Evolutionary conservation across 345 rosid species (phyloP), one percentile per base, ranked within the genome.

Genomic region (Dipteronia sinensis): DNA sequence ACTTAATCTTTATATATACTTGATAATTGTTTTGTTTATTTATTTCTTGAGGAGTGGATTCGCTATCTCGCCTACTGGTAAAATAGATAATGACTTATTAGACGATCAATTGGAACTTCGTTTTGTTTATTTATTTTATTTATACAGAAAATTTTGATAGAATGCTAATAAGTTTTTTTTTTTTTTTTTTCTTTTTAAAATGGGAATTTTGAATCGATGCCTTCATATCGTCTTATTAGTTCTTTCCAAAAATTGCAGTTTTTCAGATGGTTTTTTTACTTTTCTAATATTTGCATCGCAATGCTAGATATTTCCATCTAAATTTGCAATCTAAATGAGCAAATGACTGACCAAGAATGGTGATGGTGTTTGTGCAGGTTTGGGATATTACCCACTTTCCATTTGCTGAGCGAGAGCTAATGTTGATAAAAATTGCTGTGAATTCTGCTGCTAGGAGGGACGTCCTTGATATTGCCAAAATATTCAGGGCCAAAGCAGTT

Each of bases 401-500:
- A 68, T 91, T 91, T 83, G 83, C 93, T 38, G 93, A 88, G 77
- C 77, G 95, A 85, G 95, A 91, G 69, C 64, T 89, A 82, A 88
- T 88, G 86, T 82, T 89, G 85, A 84, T 89, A 77, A 91, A 91
- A 85, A 78, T 91, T 58, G 89, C 95, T 22, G 93, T 84, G 63
- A 89, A 89, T 75, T 23, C 87, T 77, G 59, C 89, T 81, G 92
- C 93, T 34, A 82, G 95, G 78, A 85, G 95, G 72, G 93, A 89
- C 71, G 87, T 89, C 71, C 88, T 91, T 75, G 95, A 91, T 68
- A 88, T 85, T 72, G 95, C 93, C 66, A 89, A 82, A 82, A 89
- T 89, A 82, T 91, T 91, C 86, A 82, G 95, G 75, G 95, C 95
- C 56, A 86, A 64, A 79, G 93, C 92, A 55, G 90, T 89, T 81